These are phyloP conservation scores for Nakazawaea ishiwadae DNA, from an alignment of 805 yeast genomes.

Conservation along the genomic window DNA sequence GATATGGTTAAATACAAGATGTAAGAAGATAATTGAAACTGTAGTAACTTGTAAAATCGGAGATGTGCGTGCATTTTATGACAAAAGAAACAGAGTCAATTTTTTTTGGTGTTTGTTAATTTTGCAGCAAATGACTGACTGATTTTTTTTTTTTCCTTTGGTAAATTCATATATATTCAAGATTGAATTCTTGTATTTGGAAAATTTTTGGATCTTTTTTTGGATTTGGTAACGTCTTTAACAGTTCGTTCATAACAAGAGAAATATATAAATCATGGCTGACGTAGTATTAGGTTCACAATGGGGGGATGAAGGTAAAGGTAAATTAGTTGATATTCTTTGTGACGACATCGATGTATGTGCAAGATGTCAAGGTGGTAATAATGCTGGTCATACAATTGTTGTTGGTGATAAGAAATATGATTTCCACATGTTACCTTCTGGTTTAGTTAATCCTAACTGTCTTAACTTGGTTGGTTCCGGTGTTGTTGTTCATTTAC, in stretches of 20 bases:
- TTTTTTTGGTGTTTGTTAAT: no score
- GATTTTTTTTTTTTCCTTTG: no score
- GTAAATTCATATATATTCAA: no score
- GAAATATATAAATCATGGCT: slow-evolving; percentile 41
- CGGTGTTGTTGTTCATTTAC: slow-evolving; percentile 95
- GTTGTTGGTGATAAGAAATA: slow-evolving; percentile 85
- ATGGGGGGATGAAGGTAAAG: slow-evolving; percentile 99
- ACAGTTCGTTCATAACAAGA: slow-evolving; percentile 10
- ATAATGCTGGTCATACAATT: slow-evolving; percentile 98
- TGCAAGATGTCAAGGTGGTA: slow-evolving; percentile 98
- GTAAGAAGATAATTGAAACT: no score
- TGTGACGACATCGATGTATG: slow-evolving; percentile 96
- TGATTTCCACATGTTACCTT: slow-evolving; percentile 98
- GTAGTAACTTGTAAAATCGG: no score
- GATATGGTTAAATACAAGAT: no score
- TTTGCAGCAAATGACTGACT: no score
- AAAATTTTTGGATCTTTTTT: no score
- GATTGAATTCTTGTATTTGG: no score
- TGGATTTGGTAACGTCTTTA: slow-evolving; percentile 7
- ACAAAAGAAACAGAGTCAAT: no score
- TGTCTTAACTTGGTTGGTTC: slow-evolving; percentile 89
- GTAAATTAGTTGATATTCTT: slow-evolving; percentile 90
- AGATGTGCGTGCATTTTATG: no score
- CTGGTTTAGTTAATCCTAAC: slow-evolving; percentile 93
- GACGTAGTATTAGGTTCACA: slow-evolving; percentile 97